phyloP scores from a whole-genome alignment of 2,329 filamentous ascomycete species.

The Dendryphion nanum region DNA sequence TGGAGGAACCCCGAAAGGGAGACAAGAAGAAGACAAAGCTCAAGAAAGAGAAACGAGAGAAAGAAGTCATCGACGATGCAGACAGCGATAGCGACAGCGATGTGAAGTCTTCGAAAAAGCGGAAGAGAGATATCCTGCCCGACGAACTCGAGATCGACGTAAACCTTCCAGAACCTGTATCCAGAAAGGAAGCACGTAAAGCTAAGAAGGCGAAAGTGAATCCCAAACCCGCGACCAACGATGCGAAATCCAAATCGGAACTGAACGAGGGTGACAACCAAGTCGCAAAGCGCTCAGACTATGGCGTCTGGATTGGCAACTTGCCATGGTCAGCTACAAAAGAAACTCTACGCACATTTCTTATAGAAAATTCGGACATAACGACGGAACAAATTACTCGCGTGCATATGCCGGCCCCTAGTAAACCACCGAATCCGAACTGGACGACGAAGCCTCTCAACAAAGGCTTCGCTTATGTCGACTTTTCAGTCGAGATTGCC shows the following conservation, averaged over 20 bases:
- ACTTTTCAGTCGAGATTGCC: constrained; percentile 70
- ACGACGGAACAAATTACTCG: constrained; percentile 72
- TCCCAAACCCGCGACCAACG: constrained; percentile 16
- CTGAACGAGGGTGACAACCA: constrained; percentile 17
- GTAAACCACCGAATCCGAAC: constrained; percentile 28
- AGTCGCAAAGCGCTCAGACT: constrained; percentile 63
- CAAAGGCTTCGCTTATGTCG: constrained; percentile 94
- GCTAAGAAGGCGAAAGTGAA: constrained; percentile 76
- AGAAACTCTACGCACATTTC: constrained; percentile 72
- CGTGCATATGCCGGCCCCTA: constrained; percentile 70
- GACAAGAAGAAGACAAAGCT: constrained; percentile 4
- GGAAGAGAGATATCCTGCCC: constrained; percentile 59
- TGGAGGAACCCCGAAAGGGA: neutral
- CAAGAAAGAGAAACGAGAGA: constrained; percentile 1
- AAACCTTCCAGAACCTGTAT: constrained; percentile 84
- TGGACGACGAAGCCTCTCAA: constrained; percentile 63
- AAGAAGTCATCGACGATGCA: constrained; percentile 1
- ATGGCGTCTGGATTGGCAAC: constrained; percentile 96
- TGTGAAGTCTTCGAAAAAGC: constrained; percentile 41
- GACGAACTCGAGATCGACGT: constrained; percentile 83
- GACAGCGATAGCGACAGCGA: constrained; percentile 3
- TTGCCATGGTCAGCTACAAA: constrained; percentile 79
- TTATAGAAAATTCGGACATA: constrained; percentile 65
- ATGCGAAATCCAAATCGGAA: constrained; percentile 30
- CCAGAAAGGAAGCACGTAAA: constrained; percentile 86